Evolutionary conservation across 2,329 filamentous ascomycete species (phyloP).

Genomic region (Scorias spongiosa): DNA sequence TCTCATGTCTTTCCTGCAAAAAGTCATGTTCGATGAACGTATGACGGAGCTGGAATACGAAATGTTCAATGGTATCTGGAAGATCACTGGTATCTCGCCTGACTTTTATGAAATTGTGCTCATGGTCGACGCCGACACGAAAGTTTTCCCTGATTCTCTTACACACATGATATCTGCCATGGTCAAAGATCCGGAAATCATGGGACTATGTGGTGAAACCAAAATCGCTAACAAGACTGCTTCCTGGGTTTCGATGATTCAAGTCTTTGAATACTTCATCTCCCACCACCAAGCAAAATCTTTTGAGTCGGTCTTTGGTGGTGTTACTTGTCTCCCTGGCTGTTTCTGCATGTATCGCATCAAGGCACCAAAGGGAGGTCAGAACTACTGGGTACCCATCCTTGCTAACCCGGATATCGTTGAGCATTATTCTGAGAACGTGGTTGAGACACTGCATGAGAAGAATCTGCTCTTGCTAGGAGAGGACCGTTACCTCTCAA

Average conservation of each 20-base stretch:
- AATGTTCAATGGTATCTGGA: conserved; percentile 99
- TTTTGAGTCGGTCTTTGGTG: conserved; percentile 96
- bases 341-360: conserved; percentile 99
- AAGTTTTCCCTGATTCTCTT: conserved; percentile 94
- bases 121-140: conserved; percentile 98
- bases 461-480: conserved; percentile 87
- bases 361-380: conserved; percentile 93
- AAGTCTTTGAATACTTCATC: conserved; percentile 99
- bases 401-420: conserved; percentile 96
- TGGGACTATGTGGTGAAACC: conserved; percentile 96
- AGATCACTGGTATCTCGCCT: conserved; percentile 92
- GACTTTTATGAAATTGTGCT: conserved; percentile 97
- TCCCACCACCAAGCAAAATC: conserved; percentile 94
- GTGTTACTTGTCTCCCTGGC: conserved; percentile 94
- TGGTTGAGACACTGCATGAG: conserved; percentile 95
- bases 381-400: conserved; percentile 99
- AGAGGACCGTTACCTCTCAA: conserved; percentile 90
- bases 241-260: conserved; percentile 93
- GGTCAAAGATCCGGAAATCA: conserved; percentile 98
- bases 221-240: conserved; percentile 98
- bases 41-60: conserved; percentile 99
- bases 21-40: conserved; percentile 99
- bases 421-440: conserved; percentile 98
- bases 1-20: conserved; percentile 97
- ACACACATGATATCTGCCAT: conserved; percentile 99